A percentile compares a stretch with the other conserved stretches of the same genome.
Evolutionary conservation across 441 rosid species (phyloP).

Genomic region (Populus hybrid): DNA sequence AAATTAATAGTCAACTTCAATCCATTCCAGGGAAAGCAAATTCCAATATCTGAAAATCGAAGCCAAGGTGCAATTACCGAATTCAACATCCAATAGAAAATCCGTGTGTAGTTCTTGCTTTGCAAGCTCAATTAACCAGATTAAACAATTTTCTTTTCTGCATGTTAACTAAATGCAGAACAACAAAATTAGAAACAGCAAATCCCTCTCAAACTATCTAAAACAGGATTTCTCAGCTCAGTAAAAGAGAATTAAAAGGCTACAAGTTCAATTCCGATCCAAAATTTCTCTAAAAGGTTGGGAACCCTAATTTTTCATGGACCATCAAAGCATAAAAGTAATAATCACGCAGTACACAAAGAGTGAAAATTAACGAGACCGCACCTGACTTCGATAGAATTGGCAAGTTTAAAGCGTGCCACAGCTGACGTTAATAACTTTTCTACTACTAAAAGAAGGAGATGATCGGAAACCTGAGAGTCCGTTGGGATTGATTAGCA

Average conservation of each 20-base stretch:
- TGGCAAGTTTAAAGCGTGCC: neutral
- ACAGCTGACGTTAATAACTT: neutral
- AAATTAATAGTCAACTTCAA: neutral
- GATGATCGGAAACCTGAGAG: neutral
- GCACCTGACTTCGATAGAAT: conserved; percentile 14
- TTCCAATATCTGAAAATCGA: neutral
- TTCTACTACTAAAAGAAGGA: neutral
- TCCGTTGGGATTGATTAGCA: conserved; percentile 8
- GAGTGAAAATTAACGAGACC: neutral
- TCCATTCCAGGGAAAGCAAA: neutral
- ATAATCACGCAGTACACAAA: neutral
- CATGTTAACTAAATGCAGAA: neutral
- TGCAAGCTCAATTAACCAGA: neutral
- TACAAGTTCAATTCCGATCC: conserved; percentile 7
- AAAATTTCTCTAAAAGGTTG: neutral
- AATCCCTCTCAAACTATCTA: neutral
- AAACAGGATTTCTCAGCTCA: neutral
- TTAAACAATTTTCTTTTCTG: neutral
- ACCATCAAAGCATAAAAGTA: neutral
- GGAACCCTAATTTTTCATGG: neutral
- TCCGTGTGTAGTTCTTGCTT: neutral
- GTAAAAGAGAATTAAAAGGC: neutral
- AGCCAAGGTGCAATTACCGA: neutral
- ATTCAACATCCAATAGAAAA: neutral
- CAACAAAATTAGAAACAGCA: neutral